These are phyloP conservation scores for Cardiosporidium cionae DNA, from an alignment of 169 alveolate genomes.

Conservation along the genomic window DNA sequence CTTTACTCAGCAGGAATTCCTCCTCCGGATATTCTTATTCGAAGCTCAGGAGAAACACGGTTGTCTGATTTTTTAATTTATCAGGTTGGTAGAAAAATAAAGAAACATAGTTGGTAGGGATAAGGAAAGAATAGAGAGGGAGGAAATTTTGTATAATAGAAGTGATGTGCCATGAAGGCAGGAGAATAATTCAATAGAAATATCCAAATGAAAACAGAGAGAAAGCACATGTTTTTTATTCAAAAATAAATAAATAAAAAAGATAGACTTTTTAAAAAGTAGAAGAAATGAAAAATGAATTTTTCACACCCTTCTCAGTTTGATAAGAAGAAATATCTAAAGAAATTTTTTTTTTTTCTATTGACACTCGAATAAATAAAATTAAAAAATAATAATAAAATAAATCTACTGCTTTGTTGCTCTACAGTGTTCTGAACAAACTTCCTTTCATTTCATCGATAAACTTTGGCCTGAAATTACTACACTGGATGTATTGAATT, in stretches of 20 bases:
- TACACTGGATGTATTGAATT: not conserved
- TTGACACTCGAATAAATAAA: not conserved
- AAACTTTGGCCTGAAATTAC: not conserved
- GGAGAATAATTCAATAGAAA: too few relatives aligned
- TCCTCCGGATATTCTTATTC: conserved; percentile 68
- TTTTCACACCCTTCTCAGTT: not conserved
- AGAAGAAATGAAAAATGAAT: not conserved
- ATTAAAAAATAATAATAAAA: not conserved
- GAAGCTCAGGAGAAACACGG: conserved; percentile 80
- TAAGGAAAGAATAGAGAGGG: too few relatives aligned
- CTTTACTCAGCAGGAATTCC: conserved; percentile 51
- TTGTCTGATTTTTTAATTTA: conserved; percentile 75
- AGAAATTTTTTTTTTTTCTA: not conserved
- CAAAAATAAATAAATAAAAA: too few relatives aligned
- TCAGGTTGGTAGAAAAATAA: conserved; percentile 64
- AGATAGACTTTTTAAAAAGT: too few relatives aligned
- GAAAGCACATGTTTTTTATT: too few relatives aligned
- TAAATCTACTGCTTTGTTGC: not conserved
- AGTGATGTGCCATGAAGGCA: too few relatives aligned
- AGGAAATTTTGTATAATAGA: too few relatives aligned
- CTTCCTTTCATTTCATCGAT: not conserved
- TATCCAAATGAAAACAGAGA: too few relatives aligned
- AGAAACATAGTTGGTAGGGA: too few relatives aligned
- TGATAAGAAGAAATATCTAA: not conserved
- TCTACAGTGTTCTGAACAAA: not conserved